A percentile compares a stretch with the other conserved stretches of the same genome.
Conservation (phyloP, 257 asterid genomes). For the Ocimum tenuiflorum region DNA sequence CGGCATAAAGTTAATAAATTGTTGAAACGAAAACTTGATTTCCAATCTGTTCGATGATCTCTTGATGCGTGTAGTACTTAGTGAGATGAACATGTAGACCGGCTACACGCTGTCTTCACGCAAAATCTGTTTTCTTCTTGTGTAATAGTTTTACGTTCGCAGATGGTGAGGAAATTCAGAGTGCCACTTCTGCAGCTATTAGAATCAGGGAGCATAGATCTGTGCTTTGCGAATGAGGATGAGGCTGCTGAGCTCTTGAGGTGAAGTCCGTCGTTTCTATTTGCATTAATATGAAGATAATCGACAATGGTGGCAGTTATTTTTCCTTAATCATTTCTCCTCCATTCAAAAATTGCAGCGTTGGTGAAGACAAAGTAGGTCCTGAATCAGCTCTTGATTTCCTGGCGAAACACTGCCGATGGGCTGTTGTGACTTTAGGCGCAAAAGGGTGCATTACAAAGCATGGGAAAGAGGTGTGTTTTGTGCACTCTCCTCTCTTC, state of each 20-base stretch:
- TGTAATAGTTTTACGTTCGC: constrained; percentile 18
- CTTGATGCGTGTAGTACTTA: no score
- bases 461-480: constrained; percentile 63
- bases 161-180: constrained; percentile 92
- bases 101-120: no score
- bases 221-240: constrained; percentile 97
- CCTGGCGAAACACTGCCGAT: constrained; percentile 63
- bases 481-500: background rate
- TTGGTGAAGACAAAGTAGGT: constrained; percentile 42
- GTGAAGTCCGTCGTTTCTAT: constrained; percentile 29
- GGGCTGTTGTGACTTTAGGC: constrained; percentile 94
- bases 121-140: background rate
- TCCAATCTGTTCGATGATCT: no score
- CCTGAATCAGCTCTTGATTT: constrained; percentile 72
- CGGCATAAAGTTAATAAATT: background rate
- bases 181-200: constrained; percentile 61
- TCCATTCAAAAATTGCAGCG: no score
- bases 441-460: constrained; percentile 88
- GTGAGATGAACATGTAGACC: no score
- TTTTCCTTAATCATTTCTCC: no score
- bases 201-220: constrained; percentile 80
- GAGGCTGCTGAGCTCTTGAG: constrained; percentile 82
- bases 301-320: no score
- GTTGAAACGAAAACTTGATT: constrained; percentile 3
- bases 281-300: background rate